phyloP scores from a whole-genome alignment of 1,139 yeast genomes.

The Candida sp. region DNA sequence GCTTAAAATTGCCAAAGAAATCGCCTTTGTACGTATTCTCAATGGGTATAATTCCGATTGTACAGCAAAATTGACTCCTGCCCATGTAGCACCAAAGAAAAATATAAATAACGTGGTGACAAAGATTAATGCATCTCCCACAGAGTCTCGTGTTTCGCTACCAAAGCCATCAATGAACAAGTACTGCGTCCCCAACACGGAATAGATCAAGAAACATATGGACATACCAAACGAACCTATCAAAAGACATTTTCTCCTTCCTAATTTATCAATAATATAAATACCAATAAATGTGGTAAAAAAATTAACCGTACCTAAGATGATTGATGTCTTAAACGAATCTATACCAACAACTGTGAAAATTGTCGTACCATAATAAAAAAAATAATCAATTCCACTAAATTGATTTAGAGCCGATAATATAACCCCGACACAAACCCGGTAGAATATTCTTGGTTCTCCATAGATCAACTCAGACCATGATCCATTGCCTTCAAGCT shows the following conservation, averaged over 20 bases:
- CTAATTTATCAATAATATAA: conserved; percentile 62
- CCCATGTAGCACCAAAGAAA: conserved; percentile 86
- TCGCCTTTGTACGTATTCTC: conserved; percentile 75
- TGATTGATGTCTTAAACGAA: conserved; percentile 72
- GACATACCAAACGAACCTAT: conserved; percentile 47
- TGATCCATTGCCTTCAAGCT: conserved; percentile 59
- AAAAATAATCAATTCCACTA: conserved; percentile 79
- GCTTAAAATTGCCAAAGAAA: conserved; percentile 70
- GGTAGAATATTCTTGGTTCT: conserved; percentile 58
- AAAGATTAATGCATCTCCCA: conserved; percentile 73
- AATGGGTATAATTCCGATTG: conserved; percentile 78
- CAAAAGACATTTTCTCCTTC: conserved; percentile 67
- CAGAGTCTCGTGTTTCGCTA: conserved; percentile 30
- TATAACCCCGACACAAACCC: conserved; percentile 61
- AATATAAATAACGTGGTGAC: conserved; percentile 75
- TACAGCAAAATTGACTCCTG: conserved; percentile 75
- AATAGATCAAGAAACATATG: conserved; percentile 55
- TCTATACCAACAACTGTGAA: conserved; percentile 77
- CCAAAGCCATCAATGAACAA: conserved; percentile 51
- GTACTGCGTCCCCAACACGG: conserved; percentile 54
- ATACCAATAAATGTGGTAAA: conserved; percentile 67
- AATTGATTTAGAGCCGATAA: conserved; percentile 73
- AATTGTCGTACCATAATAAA: conserved; percentile 77
- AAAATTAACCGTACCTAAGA: conserved; percentile 75
- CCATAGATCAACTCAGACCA: conserved; percentile 68